Base-by-base conservation (phyloP, 2,329 filamentous ascomycete genomes). In the Xylaria sp. region DNA sequence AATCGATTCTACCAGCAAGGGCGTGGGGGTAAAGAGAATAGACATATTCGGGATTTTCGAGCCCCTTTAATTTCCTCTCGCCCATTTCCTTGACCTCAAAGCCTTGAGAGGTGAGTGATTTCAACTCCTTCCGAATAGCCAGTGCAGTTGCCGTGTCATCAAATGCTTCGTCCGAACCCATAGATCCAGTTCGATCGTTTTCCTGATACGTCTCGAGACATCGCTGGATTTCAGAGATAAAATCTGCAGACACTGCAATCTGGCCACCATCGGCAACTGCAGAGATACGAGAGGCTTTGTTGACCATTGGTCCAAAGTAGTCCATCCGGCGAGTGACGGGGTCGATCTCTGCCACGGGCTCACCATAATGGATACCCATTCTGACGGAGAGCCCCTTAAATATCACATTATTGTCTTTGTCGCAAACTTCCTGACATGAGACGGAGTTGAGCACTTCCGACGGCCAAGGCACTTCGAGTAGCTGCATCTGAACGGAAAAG, bases 241-340 rank as follows among this genome's bases (percentile, higher is more conserved):
- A 98, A 79, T 99, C 96, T 1, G 94, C 94, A 0, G 94, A 98
- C 1, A 98, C 96, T 0, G 95, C 96, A 72, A 98, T 98, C 79
- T 99, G 95, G 0, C 96, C 96, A 69, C 96, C 96, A 78, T 99
- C 96, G 42, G 96, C 96, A 51, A 97, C 94, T 24, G 93, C 92
- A 6, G 93, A 96, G 72, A 99, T 97, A 82, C 96, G 92, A 17
- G 96, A 92, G 0, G 96, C 93, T 77, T 97, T 94, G 82, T 99
- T 99, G 76, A 99, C 96, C 94, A 99, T 99, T 14, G 96, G 96
- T 0, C 96, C 96, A 78, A 98, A 99, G 82, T 99, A 99, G 76
- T 99, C 96, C 96, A 99, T 99, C 71, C 96, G 93, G 66, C 94
- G 92, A 1, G 96, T 99, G 58, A 99, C 94, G 0, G 96, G 96